These are phyloP conservation scores for Spencermartinsiella europaea DNA, from an alignment of 805 yeast genomes.

Conservation along the genomic window DNA sequence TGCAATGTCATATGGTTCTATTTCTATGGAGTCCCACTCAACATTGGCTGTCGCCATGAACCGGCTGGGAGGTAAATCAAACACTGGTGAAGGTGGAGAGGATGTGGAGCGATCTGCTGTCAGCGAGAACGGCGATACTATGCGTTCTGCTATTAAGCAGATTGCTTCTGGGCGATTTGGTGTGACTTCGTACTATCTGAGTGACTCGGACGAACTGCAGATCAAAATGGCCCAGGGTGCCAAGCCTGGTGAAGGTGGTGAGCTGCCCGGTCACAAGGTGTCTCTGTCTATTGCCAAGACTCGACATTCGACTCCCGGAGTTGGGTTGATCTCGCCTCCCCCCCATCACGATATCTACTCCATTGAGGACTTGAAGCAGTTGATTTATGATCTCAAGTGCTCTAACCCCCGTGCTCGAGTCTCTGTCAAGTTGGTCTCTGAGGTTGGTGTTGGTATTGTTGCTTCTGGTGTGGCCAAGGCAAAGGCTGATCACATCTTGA, in stretches of 20 bases:
- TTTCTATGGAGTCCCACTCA: constrained; percentile 97
- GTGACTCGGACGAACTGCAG: constrained; percentile 96
- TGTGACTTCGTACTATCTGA: constrained; percentile 88
- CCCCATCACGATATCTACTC: constrained; percentile 99
- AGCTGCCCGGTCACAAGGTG: constrained; percentile 91
- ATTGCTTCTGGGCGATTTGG: constrained; percentile 98
- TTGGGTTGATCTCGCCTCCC: constrained; percentile 95
- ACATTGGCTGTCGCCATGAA: constrained; percentile 98
- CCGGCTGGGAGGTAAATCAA: constrained; percentile 94
- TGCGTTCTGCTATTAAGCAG: constrained; percentile 98
- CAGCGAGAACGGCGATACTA: constrained; percentile 85
- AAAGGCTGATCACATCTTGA: constrained; percentile 91
- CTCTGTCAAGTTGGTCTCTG: constrained; percentile 93
- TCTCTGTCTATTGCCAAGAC: constrained; percentile 84
- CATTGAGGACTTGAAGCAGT: constrained; percentile 94
- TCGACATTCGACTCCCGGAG: constrained; percentile 94
- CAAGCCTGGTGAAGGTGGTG: constrained; percentile 99
- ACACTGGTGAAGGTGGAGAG: constrained; percentile 99
- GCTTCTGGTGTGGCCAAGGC: constrained; percentile 99
- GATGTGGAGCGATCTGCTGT: constrained; percentile 85
- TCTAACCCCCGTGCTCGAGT: constrained; percentile 96
- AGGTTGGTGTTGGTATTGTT: constrained; percentile 98
- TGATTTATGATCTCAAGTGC: constrained; percentile 93
- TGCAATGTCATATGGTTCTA: constrained; percentile 99
- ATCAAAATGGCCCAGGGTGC: constrained; percentile 99